Evolutionary conservation across 306 rosid genomes (phyloP).

Genomic region (Aeschynomene evenia): DNA sequence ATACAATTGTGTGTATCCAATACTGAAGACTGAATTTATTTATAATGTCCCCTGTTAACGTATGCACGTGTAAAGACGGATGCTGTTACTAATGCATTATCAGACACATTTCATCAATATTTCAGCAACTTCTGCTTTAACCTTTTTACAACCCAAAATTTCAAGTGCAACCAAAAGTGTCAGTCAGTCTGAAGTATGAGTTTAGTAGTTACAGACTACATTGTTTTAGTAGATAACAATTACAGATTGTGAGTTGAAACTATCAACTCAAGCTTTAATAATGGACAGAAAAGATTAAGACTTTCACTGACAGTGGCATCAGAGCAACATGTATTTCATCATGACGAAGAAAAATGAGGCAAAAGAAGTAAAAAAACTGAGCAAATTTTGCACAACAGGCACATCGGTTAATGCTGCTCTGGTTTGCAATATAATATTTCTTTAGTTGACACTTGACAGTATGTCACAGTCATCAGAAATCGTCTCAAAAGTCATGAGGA

Average conservation of each 20-base stretch:
- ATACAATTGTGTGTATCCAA: background rate
- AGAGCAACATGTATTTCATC: conserved; percentile 12
- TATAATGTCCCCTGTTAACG: background rate
- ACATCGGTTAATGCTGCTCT: background rate
- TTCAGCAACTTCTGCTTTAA: background rate
- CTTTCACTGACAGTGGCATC: conserved; percentile 26
- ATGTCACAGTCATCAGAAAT: too few relatives aligned
- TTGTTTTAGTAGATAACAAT: conserved; percentile 10
- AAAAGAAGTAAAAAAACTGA: background rate
- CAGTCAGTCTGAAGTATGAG: conserved; percentile 21
- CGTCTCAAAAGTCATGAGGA: conserved; percentile 13
- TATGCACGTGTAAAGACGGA: conserved; percentile 16
- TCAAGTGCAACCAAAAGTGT: background rate
- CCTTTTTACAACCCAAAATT: conserved; percentile 22
- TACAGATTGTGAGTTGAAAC: conserved; percentile 5
- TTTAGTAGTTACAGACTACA: background rate
- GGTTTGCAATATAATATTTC: conserved; percentile 9
- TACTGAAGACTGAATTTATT: background rate
- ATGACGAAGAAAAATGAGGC: background rate
- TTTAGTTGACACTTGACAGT: background rate
- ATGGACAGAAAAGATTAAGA: conserved; percentile 22
- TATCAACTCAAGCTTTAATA: conserved; percentile 19
- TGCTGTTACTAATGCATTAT: conserved; percentile 21
- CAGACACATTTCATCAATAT: conserved; percentile 4
- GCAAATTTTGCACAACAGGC: conserved; percentile 9